Conservation (phyloP, 2,329 filamentous ascomycete species). For the Neonectria magnoliae region DNA sequence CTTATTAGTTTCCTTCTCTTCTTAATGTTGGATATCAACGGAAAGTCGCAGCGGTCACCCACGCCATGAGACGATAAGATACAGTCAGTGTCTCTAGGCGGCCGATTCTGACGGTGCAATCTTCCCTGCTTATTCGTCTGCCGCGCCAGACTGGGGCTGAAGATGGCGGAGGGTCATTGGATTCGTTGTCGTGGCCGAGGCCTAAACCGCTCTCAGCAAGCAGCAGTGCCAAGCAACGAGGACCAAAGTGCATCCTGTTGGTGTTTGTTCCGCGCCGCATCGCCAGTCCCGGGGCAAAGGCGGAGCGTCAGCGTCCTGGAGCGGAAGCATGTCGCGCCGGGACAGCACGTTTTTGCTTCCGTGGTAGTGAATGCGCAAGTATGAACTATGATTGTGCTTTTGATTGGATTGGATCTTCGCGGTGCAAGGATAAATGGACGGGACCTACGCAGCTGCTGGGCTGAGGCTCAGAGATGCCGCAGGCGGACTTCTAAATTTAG, state of each 20-base stretch:
- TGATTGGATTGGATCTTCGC: not conserved
- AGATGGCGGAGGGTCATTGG: not conserved
- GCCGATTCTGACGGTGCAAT: not conserved
- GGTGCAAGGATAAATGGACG: not conserved
- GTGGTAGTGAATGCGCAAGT: not conserved
- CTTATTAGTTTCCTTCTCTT: not conserved
- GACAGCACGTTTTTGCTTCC: not conserved
- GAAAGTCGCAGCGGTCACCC: not conserved
- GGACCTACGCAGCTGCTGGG: conserved; percentile 22
- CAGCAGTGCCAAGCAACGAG: not conserved
- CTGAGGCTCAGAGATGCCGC: conserved; percentile 31
- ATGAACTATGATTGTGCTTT: not conserved
- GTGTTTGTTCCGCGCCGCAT: not conserved
- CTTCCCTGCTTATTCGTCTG: conserved; percentile 5
- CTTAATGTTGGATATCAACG: not conserved
- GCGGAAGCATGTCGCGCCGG: conserved; percentile 24
- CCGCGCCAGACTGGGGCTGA: not conserved
- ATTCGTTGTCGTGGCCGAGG: not conserved
- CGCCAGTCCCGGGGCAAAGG: conserved; percentile 3
- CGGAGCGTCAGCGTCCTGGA: conserved; percentile 20
- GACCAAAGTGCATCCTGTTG: conserved; percentile 3
- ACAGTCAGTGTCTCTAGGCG: not conserved
- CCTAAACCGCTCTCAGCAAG: not conserved
- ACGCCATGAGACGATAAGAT: not conserved
- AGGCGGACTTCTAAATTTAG: conserved; percentile 41